Evolutionary conservation across 805 yeast species (phyloP).

Genomic region (Yamadazyma akitaensis): DNA sequence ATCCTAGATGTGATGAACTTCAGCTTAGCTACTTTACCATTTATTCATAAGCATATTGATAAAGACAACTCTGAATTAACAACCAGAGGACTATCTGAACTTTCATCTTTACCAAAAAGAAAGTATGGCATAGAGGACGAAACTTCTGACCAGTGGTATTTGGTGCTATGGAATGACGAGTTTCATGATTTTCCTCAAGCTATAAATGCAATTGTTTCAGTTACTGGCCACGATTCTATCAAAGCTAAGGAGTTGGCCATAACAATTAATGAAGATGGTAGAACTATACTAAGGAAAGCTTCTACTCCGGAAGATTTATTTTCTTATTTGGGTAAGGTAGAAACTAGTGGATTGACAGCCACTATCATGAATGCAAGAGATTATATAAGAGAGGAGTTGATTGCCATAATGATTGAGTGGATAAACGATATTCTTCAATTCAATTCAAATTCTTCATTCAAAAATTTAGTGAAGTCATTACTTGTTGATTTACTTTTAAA

Average conservation of each 20-base stretch:
- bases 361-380: slow-evolving; percentile 52
- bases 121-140: slow-evolving; percentile 30
- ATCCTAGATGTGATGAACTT: slow-evolving; percentile 42
- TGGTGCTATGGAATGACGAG: slow-evolving; percentile 79
- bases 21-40: slow-evolving; percentile 38
- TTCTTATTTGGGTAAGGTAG: slow-evolving; percentile 37
- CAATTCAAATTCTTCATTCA: slow-evolving; percentile 17
- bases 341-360: slow-evolving; percentile 51
- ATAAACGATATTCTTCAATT: slow-evolving; percentile 35
- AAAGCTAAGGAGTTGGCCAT: slow-evolving; percentile 38
- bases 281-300: slow-evolving; percentile 44
- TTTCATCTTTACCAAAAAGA: slow-evolving; percentile 27
- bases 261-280: slow-evolving; percentile 48
- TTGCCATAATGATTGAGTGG: slow-evolving; percentile 50
- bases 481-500: slow-evolving; percentile 46
- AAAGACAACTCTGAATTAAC: slow-evolving; percentile 22
- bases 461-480: slow-evolving; percentile 17
- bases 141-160: slow-evolving; percentile 38
- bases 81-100: slow-evolving; percentile 26
- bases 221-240: slow-evolving; percentile 22
- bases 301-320: slow-evolving; percentile 20
- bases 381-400: slow-evolving; percentile 46
- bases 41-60: slow-evolving; percentile 30
- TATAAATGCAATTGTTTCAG: slow-evolving; percentile 39
- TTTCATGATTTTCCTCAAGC: slow-evolving; percentile 61